Evolutionary conservation across 2,329 filamentous ascomycete genomes (phyloP).

Genomic region (Chaetomium olivaceum): DNA sequence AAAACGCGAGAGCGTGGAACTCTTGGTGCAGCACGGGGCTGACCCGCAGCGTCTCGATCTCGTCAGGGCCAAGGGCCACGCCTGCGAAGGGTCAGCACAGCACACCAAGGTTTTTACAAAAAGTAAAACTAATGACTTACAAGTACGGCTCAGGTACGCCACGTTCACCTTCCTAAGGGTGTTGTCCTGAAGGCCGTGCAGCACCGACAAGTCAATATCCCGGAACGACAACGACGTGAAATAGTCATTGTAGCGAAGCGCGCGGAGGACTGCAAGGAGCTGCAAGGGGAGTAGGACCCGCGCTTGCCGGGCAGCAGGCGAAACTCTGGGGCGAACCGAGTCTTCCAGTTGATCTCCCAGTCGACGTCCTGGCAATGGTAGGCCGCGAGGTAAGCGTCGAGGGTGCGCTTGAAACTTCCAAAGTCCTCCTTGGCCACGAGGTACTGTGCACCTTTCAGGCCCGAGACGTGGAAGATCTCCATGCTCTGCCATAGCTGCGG

Average conservation of each 20-base stretch:
- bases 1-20: slow-evolving; percentile 56
- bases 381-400: slow-evolving; percentile 56
- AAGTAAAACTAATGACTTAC: slow-evolving; percentile 37
- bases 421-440: slow-evolving; percentile 55
- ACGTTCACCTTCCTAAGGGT: slow-evolving; percentile 47
- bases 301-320: slow-evolving; percentile 49
- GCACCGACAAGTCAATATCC: slow-evolving; percentile 51
- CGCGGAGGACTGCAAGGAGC: slow-evolving; percentile 57
- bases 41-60: slow-evolving; percentile 51
- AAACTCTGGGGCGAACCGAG: slow-evolving; percentile 53
- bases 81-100: slow-evolving; percentile 39
- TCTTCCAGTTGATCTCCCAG: slow-evolving; percentile 54
- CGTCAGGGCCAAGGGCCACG: slow-evolving; percentile 50
- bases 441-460: slow-evolving; percentile 54
- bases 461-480: slow-evolving; percentile 54
- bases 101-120: background rate
- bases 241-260: slow-evolving; percentile 59
- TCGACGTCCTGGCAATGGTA: slow-evolving; percentile 52
- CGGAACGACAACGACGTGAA: slow-evolving; percentile 59
- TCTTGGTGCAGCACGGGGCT: slow-evolving; percentile 57
- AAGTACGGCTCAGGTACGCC: slow-evolving; percentile 54
- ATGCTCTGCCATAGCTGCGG: slow-evolving; percentile 55
- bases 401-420: slow-evolving; percentile 55
- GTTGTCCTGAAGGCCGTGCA: slow-evolving; percentile 47
- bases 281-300: slow-evolving; percentile 52